Conservation (phyloP, 1,139 yeast species). For the Geotrichum klebahnii region DNA sequence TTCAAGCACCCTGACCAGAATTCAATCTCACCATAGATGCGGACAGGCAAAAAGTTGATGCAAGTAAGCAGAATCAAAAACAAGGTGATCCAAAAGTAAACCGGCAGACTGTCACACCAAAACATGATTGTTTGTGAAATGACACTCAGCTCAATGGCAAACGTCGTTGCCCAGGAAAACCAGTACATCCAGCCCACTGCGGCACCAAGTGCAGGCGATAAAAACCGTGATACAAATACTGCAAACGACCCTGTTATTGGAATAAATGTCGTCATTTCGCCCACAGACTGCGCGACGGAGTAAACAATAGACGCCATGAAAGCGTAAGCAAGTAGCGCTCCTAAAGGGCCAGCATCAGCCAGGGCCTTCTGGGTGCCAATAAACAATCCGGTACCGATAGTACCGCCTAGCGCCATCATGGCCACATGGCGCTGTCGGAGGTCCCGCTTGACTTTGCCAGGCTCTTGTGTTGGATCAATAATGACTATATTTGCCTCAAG, state of each 20-base stretch:
- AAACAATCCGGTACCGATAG: slow-evolving; percentile 50
- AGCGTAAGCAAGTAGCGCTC: slow-evolving; percentile 54
- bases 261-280: slow-evolving; percentile 61
- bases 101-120: slow-evolving; percentile 52
- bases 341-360: slow-evolving; percentile 63
- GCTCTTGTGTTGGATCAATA: not conserved
- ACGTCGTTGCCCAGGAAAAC: slow-evolving; percentile 61
- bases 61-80: slow-evolving; percentile 31
- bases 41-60: slow-evolving; percentile 39
- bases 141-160: slow-evolving; percentile 60
- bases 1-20: slow-evolving; percentile 43
- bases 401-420: slow-evolving; percentile 50
- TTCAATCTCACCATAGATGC: slow-evolving; percentile 39
- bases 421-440: slow-evolving; percentile 47
- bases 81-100: slow-evolving; percentile 42
- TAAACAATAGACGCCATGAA: slow-evolving; percentile 52
- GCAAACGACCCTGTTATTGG: slow-evolving; percentile 63
- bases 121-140: slow-evolving; percentile 54
- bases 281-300: slow-evolving; percentile 54
- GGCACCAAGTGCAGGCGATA: slow-evolving; percentile 61
- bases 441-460: slow-evolving; percentile 35
- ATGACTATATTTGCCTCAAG: not conserved
- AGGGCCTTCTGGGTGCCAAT: slow-evolving; percentile 67
- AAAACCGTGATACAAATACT: slow-evolving; percentile 55
- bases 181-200: slow-evolving; percentile 60